These are phyloP conservation scores for Fusarium austroafricanum DNA, from an alignment of 2,329 filamentous ascomycete genomes.

Conservation along the genomic window DNA sequence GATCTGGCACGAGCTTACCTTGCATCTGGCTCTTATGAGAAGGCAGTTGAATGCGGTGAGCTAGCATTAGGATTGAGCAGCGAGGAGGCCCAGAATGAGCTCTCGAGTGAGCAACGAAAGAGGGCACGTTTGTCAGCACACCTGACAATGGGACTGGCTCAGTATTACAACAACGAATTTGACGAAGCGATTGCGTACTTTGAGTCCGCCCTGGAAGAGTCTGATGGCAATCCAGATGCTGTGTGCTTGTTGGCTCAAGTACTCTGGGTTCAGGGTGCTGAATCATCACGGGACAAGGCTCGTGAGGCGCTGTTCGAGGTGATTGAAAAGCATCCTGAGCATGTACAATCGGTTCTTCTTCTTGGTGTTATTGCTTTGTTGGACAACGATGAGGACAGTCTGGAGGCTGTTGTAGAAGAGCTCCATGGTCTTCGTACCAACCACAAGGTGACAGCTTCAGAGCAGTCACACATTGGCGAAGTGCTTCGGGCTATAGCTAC, in stretches of 20 bases:
- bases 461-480: constrained; percentile 77
- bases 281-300: constrained; percentile 79
- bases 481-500: constrained; percentile 80
- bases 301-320: constrained; percentile 83
- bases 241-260: constrained; percentile 91
- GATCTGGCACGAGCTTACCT: constrained; percentile 89
- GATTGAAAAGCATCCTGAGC: constrained; percentile 77
- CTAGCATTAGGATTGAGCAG: constrained; percentile 81
- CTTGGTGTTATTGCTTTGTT: constrained; percentile 86
- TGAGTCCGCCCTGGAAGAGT: constrained; percentile 81
- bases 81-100: constrained; percentile 75
- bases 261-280: constrained; percentile 87
- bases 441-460: constrained; percentile 69
- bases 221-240: constrained; percentile 80
- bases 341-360: constrained; percentile 83
- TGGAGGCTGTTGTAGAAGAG: constrained; percentile 84
- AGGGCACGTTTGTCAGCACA: constrained; percentile 85
- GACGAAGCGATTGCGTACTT: constrained; percentile 82
- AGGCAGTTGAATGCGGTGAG: constrained; percentile 83
- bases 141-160: constrained; percentile 84
- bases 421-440: constrained; percentile 78
- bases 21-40: constrained; percentile 71
- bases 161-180: constrained; percentile 76
- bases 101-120: constrained; percentile 72
- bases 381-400: constrained; percentile 80